These are phyloP conservation scores for Spergularia bocconei DNA, from an alignment of 148 eudicot genomes.

Conservation along the genomic window DNA sequence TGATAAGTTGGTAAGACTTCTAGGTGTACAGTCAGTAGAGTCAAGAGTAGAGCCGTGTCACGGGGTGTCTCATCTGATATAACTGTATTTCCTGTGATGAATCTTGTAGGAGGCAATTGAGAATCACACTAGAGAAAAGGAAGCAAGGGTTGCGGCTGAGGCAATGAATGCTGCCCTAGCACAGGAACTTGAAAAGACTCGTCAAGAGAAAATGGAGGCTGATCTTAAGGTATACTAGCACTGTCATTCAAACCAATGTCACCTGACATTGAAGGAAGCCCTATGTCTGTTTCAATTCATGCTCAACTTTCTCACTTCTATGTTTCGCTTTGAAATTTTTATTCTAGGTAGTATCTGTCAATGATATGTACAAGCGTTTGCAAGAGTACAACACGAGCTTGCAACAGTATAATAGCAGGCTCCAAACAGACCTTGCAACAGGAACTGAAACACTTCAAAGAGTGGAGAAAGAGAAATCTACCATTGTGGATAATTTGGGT, in stretches of 20 bases:
- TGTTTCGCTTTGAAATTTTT: not conserved
- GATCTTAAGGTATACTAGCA: constrained; percentile 48
- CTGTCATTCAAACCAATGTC: not conserved
- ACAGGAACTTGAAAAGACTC: constrained; percentile 52
- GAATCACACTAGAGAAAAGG: constrained; percentile 47
- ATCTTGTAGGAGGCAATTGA: constrained; percentile 46
- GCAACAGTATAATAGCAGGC: constrained; percentile 67
- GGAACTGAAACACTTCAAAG: constrained; percentile 54
- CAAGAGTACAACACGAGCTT: constrained; percentile 73
- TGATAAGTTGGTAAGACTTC: constrained; percentile 49
- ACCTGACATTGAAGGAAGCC: not conserved
- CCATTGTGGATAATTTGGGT: constrained; percentile 52
- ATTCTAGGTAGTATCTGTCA: constrained; percentile 45
- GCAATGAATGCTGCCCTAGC: constrained; percentile 37
- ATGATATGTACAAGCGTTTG: constrained; percentile 63
- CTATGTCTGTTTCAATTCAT: not conserved
- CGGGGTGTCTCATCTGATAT: not conserved
- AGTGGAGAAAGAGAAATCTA: constrained; percentile 55
- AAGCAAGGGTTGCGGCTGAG: constrained; percentile 53
- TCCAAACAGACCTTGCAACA: constrained; percentile 62
- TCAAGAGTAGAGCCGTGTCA: not conserved
- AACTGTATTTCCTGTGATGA: constrained; percentile 4
- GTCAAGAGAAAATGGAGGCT: constrained; percentile 45
- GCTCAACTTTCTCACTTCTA: not conserved
- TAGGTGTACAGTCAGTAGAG: not conserved